phyloP scores from a whole-genome alignment of 768 basidiomycete species.

The Agaricus blazei region DNA sequence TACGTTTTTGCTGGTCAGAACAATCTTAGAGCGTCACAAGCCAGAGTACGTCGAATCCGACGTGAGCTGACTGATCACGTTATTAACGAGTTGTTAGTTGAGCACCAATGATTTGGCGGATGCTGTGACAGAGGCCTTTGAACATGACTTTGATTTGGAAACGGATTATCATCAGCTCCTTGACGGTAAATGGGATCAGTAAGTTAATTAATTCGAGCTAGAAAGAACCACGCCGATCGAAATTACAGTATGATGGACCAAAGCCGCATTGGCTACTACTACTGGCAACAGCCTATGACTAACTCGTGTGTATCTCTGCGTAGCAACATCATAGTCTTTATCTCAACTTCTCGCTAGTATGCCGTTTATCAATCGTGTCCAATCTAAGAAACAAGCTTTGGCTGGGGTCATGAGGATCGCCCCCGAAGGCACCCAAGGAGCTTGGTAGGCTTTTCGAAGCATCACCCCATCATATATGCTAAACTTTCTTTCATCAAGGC shows the following conservation, averaged over 20 bases:
- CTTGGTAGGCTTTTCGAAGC: constrained; percentile 37
- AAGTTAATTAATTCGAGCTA: constrained; percentile 17
- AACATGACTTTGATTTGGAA: constrained; percentile 57
- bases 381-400: constrained; percentile 49
- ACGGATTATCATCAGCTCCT: constrained; percentile 54
- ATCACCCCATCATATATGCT: neutral
- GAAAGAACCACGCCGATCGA: neutral
- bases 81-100: constrained; percentile 21
- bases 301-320: constrained; percentile 37
- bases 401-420: constrained; percentile 62
- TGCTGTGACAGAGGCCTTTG: constrained; percentile 51
- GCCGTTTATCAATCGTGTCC: constrained; percentile 47
- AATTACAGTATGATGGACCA: constrained; percentile 61
- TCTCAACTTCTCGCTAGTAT: constrained; percentile 28
- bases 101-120: constrained; percentile 56
- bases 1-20: constrained; percentile 56
- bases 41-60: constrained; percentile 27
- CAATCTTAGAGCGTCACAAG: constrained; percentile 60
- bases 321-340: neutral
- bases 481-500: constrained; percentile 30
- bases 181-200: constrained; percentile 66
- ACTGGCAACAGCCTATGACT: constrained; percentile 70
- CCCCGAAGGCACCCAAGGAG: constrained; percentile 54
- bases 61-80: neutral
- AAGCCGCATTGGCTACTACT: constrained; percentile 59